phyloP scores from a whole-genome alignment of 768 basidiomycete species.

The Rossbeevera mucosa region DNA sequence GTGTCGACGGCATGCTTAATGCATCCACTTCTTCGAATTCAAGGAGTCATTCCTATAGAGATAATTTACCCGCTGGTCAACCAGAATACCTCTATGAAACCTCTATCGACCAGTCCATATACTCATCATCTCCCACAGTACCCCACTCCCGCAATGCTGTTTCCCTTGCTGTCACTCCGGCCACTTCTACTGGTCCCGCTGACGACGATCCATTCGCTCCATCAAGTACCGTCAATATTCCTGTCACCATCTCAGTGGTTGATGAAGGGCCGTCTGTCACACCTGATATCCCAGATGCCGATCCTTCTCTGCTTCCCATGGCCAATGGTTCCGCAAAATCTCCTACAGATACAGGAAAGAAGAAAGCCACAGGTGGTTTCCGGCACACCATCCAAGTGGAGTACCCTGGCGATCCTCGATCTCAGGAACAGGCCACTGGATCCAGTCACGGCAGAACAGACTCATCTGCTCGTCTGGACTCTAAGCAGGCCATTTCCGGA shows the following conservation, averaged over 20 bases:
- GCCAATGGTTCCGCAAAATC: slow-evolving; percentile 28
- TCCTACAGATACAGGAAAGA: slow-evolving; percentile 42
- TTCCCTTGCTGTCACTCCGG: slow-evolving; percentile 42
- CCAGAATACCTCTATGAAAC: slow-evolving; percentile 77
- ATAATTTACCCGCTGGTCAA: slow-evolving; percentile 42
- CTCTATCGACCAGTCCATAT: slow-evolving; percentile 52
- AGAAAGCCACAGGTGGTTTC: slow-evolving; percentile 45
- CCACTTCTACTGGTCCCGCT: slow-evolving; percentile 36
- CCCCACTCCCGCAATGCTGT: slow-evolving; percentile 36
- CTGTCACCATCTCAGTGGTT: slow-evolving; percentile 28
- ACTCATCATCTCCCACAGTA: slow-evolving; percentile 34
- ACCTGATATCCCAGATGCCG: slow-evolving; percentile 18
- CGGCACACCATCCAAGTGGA: slow-evolving; percentile 97
- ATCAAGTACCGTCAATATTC: slow-evolving; percentile 26
- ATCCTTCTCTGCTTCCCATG: slow-evolving; percentile 14
- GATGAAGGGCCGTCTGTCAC: slow-evolving; percentile 19
- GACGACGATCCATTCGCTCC: slow-evolving; percentile 75
- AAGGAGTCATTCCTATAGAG: slow-evolving; percentile 44
- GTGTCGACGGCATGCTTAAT: slow-evolving; percentile 43
- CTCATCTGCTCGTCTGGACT: slow-evolving; percentile 5
- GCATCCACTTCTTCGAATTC: slow-evolving; percentile 30
- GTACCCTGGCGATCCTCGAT: slow-evolving; percentile 57
- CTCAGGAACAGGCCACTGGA: slow-evolving; percentile 22
- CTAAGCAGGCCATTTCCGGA: slow-evolving; percentile 17
- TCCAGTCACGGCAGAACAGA: slow-evolving; percentile 22